phyloP scores from a whole-genome alignment of 2,329 filamentous ascomycete genomes.

The Aspergillus quadricinctus region DNA sequence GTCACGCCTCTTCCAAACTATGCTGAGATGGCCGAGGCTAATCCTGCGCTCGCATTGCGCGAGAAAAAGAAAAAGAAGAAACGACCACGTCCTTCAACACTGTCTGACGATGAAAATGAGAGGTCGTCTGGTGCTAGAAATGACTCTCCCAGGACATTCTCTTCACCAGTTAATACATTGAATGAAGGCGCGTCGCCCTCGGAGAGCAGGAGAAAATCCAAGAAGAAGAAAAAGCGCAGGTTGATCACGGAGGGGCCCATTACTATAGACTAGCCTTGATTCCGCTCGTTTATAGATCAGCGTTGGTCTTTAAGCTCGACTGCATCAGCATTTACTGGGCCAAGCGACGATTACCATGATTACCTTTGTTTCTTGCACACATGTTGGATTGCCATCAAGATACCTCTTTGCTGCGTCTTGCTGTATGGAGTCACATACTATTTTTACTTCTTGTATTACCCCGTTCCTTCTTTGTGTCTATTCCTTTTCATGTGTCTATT shows the following conservation, averaged over 20 bases:
- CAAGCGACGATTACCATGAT: background rate
- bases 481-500: background rate
- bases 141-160: constrained; percentile 5
- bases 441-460: background rate
- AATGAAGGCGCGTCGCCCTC: background rate
- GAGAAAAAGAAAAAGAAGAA: constrained; percentile 12
- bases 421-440: background rate
- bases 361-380: background rate
- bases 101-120: constrained; percentile 9
- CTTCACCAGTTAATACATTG: background rate
- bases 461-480: background rate
- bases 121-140: background rate
- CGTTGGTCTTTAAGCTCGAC: background rate
- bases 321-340: background rate
- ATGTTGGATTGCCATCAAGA: background rate
- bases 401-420: background rate
- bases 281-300: background rate
- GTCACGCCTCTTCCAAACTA: background rate
- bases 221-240: constrained; percentile 16
- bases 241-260: constrained; percentile 1
- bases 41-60: constrained; percentile 5
- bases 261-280: constrained; percentile 2
- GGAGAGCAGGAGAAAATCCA: constrained; percentile 11
- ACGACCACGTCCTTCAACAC: constrained; percentile 3
- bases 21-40: constrained; percentile 2